Evolutionary conservation across 2,329 filamentous ascomycete genomes (phyloP).

Genomic region (Cladophialophora psammophila): DNA sequence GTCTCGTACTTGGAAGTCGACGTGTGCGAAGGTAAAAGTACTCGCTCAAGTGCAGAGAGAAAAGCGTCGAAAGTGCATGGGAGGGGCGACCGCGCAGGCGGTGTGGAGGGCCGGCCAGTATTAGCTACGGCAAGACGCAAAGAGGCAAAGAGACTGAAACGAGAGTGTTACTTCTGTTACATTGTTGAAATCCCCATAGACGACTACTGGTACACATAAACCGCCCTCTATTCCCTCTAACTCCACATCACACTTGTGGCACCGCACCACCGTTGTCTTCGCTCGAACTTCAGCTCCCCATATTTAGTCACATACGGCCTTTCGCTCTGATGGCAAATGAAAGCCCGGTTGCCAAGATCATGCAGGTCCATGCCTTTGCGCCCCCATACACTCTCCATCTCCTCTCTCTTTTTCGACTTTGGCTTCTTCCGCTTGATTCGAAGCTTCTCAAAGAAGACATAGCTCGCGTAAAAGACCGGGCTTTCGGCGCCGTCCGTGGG

Average conservation of each 20-base stretch:
- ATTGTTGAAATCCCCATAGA: too few species aligned
- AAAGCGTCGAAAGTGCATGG: too few species aligned
- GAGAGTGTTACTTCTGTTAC: too few species aligned
- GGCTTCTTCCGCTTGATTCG: constrained; percentile 60
- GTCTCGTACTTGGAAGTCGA: too few species aligned
- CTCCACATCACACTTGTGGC: background rate
- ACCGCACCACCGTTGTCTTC: background rate
- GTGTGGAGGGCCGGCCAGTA: too few species aligned
- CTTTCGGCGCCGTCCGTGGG: constrained; percentile 58
- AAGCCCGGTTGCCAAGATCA: background rate
- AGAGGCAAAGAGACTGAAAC: too few species aligned
- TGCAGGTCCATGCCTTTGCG: constrained; percentile 16
- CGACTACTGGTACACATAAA: too few species aligned
- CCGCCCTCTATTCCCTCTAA: background rate
- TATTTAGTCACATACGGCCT: constrained; percentile 5
- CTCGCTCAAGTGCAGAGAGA: too few species aligned
- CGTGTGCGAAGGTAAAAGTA: too few species aligned
- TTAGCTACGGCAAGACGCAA: too few species aligned
- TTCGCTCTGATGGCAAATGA: background rate
- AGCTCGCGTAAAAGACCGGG: constrained; percentile 61
- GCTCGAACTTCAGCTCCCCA: background rate
- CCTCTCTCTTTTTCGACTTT: constrained; percentile 59
- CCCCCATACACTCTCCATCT: constrained; percentile 58
- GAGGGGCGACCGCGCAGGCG: too few species aligned
- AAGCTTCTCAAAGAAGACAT: constrained; percentile 68